These are phyloP conservation scores for Amanita inopinata DNA, from an alignment of 768 basidiomycete genomes.

Conservation along the genomic window DNA sequence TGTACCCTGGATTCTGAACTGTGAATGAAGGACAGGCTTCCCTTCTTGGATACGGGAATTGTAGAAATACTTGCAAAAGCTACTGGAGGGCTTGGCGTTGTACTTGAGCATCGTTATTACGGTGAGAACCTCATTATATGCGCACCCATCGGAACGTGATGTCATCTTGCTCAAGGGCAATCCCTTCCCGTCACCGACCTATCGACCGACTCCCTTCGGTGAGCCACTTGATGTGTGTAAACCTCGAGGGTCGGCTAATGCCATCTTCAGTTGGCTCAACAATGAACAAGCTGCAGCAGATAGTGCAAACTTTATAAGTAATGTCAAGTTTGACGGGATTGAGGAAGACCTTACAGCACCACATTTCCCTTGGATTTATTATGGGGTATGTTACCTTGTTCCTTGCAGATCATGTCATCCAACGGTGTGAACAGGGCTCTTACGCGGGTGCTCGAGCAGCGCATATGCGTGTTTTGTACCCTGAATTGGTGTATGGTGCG, in stretches of 20 bases:
- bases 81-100: constrained; percentile 80
- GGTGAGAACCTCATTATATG: constrained; percentile 28
- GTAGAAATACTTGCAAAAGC: constrained; percentile 76
- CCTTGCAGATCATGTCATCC: not conserved
- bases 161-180: constrained; percentile 33
- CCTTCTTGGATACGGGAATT: constrained; percentile 73
- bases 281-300: constrained; percentile 88
- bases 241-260: not conserved
- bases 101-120: constrained; percentile 92
- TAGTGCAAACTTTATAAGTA: constrained; percentile 84
- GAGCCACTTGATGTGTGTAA: constrained; percentile 9
- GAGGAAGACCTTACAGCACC: constrained; percentile 66
- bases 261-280: constrained; percentile 59
- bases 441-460: constrained; percentile 93
- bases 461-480: constrained; percentile 82
- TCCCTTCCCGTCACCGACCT: constrained; percentile 73
- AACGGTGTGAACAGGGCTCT: constrained; percentile 45
- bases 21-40: constrained; percentile 30
- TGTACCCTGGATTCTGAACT: not conserved
- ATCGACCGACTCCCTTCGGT: constrained; percentile 77
- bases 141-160: not conserved
- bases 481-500: constrained; percentile 78
- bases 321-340: constrained; percentile 66
- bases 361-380: constrained; percentile 82
- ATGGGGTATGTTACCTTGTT: constrained; percentile 51